A percentile compares a stretch with the other conserved stretches of the same genome.
These are phyloP conservation scores for Trametes gibbosa DNA, from an alignment of 768 basidiomycete species.

Conservation along the genomic window DNA sequence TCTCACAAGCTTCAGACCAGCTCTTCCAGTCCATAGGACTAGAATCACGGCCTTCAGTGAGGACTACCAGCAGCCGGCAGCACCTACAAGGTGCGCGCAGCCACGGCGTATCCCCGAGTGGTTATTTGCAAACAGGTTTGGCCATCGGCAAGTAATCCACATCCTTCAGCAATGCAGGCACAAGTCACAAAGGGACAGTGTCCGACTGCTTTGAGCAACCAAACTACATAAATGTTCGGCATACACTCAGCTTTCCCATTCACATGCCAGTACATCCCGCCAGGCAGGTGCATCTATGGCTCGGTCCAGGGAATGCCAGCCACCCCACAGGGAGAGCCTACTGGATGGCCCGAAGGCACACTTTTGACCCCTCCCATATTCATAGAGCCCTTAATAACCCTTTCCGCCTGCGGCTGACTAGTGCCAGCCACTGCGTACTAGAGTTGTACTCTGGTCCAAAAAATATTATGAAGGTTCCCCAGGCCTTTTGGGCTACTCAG, in stretches of 20 bases:
- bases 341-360: slow-evolving; percentile 6
- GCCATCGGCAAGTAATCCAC: slow-evolving; percentile 39
- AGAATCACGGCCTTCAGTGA: slow-evolving; percentile 32
- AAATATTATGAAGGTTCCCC: neutral
- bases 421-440: neutral
- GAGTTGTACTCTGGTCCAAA: neutral
- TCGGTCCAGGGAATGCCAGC: slow-evolving; percentile 19
- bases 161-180: slow-evolving; percentile 26
- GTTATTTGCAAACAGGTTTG: slow-evolving; percentile 33
- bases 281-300: slow-evolving; percentile 23
- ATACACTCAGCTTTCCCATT: slow-evolving; percentile 12
- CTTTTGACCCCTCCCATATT: slow-evolving; percentile 9
- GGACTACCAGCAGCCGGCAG: slow-evolving; percentile 31
- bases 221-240: neutral
- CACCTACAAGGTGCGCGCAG: slow-evolving; percentile 21
- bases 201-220: slow-evolving; percentile 14
- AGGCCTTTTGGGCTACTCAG: slow-evolving; percentile 4
- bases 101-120: slow-evolving; percentile 34
- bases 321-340: slow-evolving; percentile 11
- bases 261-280: slow-evolving; percentile 24
- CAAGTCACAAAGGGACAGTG: slow-evolving; percentile 20
- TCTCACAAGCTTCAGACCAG: slow-evolving; percentile 44
- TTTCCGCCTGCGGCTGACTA: neutral
- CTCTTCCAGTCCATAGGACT: slow-evolving; percentile 32
- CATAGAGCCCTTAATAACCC: neutral